These are phyloP conservation scores for Phytopythium kandeliae DNA, from an alignment of 352 stramenopile genomes.

Conservation along the genomic window DNA sequence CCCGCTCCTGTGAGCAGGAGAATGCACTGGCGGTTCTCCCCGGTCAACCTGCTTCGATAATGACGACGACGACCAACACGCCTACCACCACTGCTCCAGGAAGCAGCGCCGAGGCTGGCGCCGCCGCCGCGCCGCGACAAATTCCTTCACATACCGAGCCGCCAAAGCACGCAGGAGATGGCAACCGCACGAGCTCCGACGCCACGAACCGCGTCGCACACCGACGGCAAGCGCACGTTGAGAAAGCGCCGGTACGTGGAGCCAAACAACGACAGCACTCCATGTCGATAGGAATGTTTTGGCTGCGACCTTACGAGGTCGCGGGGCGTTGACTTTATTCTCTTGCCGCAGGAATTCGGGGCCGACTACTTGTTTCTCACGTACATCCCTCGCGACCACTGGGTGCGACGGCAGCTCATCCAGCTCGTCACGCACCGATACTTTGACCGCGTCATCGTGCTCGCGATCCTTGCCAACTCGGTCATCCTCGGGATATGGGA, in stretches of 20 bases:
- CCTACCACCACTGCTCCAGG: constrained; percentile 1
- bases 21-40: constrained; percentile 6
- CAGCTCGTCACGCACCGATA: constrained; percentile 39
- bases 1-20: constrained; percentile 1
- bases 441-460: constrained; percentile 85
- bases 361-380: constrained; percentile 40
- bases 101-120: constrained; percentile 4
- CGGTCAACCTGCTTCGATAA: constrained; percentile 4
- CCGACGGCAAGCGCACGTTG: constrained; percentile 1
- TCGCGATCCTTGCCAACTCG: constrained; percentile 85
- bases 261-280: neutral
- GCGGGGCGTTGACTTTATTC: neutral
- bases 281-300: neutral
- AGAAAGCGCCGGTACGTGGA: constrained; percentile 1
- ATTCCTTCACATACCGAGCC: neutral
- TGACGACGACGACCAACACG: constrained; percentile 1
- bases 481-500: constrained; percentile 82
- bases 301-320: too few species aligned
- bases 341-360: constrained; percentile 23
- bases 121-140: constrained; percentile 4
- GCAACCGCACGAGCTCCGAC: neutral
- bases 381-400: constrained; percentile 37
- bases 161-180: neutral
- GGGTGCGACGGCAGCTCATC: constrained; percentile 46
- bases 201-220: constrained; percentile 1